Percentiles rank a stretch among this genome's conserved stretches.
Conservation (phyloP, 2,329 filamentous ascomycete species). For the Rutstroemia sp. region DNA sequence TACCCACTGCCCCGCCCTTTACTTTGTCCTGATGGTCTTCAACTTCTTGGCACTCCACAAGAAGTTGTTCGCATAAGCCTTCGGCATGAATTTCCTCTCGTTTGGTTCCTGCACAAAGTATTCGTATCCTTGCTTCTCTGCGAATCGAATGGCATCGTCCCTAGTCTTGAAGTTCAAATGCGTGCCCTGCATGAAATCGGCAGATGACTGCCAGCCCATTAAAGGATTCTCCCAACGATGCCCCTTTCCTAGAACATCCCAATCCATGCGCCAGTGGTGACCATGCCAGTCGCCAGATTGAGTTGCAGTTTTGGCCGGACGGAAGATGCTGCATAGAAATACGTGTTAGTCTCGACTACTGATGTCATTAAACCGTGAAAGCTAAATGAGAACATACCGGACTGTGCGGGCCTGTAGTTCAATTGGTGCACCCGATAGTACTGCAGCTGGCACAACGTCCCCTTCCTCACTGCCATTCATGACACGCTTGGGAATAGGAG, state of each 20-base stretch:
- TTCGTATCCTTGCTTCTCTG: slow-evolving; percentile 98
- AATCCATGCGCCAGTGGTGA: slow-evolving; percentile 94
- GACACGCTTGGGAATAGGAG: slow-evolving; percentile 79
- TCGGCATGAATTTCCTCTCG: slow-evolving; percentile 74
- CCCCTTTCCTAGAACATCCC: slow-evolving; percentile 87
- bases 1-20: slow-evolving; percentile 23
- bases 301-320: slow-evolving; percentile 86
- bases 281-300: slow-evolving; percentile 86
- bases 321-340: slow-evolving; percentile 67
- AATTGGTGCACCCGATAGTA: slow-evolving; percentile 84
- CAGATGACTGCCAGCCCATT: slow-evolving; percentile 98
- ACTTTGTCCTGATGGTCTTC: slow-evolving; percentile 80
- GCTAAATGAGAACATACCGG: slow-evolving; percentile 50
- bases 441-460: slow-evolving; percentile 68
- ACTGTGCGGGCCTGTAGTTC: slow-evolving; percentile 93
- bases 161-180: slow-evolving; percentile 85
- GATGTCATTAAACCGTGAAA: too few relatives aligned
- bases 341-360: slow-evolving; percentile 10
- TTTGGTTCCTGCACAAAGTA: slow-evolving; percentile 99
- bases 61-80: slow-evolving; percentile 98
- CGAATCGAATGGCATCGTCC: slow-evolving; percentile 90
- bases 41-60: slow-evolving; percentile 76
- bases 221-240: slow-evolving; percentile 97
- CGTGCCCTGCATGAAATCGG: slow-evolving; percentile 90
- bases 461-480: slow-evolving; percentile 85